Percentiles rank a stretch among this genome's conserved stretches.
These are phyloP conservation scores for Cercophora sp. DNA, from an alignment of 495 filamentous ascomycete species.

Conservation along the genomic window DNA sequence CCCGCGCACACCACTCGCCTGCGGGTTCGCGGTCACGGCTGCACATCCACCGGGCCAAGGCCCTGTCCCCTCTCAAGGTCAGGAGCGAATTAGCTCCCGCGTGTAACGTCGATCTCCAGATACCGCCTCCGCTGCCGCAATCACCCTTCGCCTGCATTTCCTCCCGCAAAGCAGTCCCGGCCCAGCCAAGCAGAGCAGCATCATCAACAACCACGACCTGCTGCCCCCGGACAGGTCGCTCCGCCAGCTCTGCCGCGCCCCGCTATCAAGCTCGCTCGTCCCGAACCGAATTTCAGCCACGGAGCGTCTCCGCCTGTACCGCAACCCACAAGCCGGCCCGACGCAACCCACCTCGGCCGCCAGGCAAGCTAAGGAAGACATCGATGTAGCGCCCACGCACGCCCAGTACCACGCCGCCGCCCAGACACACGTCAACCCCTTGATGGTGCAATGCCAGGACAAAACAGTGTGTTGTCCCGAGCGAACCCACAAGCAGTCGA, in stretches of 20 bases:
- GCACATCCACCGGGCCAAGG: no score
- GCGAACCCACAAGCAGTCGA: no score
- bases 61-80: no score
- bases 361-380: background rate
- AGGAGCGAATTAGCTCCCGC: background rate
- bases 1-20: background rate
- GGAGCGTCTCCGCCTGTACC: background rate
- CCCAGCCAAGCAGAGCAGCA: slow-evolving; percentile 3
- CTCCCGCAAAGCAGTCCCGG: no score
- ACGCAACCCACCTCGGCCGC: no score
- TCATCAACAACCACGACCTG: background rate
- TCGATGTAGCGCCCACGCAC: background rate
- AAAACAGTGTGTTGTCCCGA: no score
- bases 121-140: slow-evolving; percentile 11
- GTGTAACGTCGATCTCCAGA: slow-evolving; percentile 17
- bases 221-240: background rate
- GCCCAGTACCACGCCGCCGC: background rate
- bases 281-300: background rate
- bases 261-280: background rate
- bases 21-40: no score
- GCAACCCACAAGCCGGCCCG: background rate
- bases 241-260: no score
- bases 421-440: background rate
- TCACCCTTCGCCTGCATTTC: slow-evolving; percentile 10
- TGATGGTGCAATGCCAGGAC: slow-evolving; percentile 10